Evolutionary conservation across 139 green algal species (phyloP).

Genomic region (Spirogloea muscicola): DNA sequence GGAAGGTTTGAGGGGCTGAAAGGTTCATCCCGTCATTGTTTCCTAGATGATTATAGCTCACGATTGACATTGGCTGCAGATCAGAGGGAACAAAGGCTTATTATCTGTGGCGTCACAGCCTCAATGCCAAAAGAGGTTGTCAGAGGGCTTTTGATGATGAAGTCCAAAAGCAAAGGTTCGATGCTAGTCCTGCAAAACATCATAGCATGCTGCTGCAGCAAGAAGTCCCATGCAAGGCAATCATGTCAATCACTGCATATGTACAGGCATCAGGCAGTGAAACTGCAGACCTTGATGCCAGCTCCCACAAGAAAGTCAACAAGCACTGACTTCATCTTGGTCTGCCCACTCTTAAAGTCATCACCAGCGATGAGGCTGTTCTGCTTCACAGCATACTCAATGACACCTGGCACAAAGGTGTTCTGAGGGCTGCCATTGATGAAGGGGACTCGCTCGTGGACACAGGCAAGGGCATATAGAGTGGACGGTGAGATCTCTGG

Average conservation of each 20-base stretch:
- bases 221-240: no score
- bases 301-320: conserved; percentile 97
- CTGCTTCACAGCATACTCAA: conserved; percentile 70
- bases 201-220: no score
- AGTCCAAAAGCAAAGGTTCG: no score
- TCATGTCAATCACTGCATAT: no score
- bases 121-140: no score
- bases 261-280: no score
- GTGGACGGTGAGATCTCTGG: conserved; percentile 91
- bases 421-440: conserved; percentile 98
- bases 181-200: no score
- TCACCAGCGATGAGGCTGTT: conserved; percentile 94
- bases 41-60: conserved; percentile 98
- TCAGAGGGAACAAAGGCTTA: background rate
- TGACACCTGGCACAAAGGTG: conserved; percentile 81
- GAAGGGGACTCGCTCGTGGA: conserved; percentile 92
- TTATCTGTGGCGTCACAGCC: no score
- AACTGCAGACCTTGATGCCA: conserved; percentile 92
- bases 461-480: conserved; percentile 86
- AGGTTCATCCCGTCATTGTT: conserved; percentile 99
- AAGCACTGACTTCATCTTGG: conserved; percentile 93
- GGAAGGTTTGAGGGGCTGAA: conserved; percentile 80
- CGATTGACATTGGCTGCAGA: conserved; percentile 80
- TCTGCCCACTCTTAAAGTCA: conserved; percentile 95
- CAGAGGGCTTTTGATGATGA: no score